A percentile compares a stretch with the other conserved stretches of the same genome.
Conservation (phyloP, 2,329 filamentous ascomycete species). For the Thermothelomyces thermophilus region DNA sequence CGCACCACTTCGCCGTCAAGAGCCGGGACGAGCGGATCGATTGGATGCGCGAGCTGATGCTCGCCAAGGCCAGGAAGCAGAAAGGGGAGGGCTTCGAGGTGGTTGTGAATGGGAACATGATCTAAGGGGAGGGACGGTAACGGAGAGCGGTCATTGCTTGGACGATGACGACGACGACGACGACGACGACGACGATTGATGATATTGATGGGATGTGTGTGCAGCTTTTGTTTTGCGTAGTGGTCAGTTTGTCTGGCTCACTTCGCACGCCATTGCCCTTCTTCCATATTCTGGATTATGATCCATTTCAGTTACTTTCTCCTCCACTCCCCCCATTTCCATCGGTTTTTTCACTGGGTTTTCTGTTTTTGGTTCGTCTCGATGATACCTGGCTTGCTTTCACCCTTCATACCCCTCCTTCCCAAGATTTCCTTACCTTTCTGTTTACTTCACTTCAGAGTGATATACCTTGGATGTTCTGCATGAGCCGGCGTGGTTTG, state of each 20-base stretch:
- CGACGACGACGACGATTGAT: background rate
- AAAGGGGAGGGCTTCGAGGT: constrained; percentile 80
- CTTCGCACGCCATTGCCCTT: too few relatives aligned
- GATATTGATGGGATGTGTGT: background rate
- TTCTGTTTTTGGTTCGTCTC: constrained; percentile 2
- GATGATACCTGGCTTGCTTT: constrained; percentile 19
- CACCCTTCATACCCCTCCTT: constrained; percentile 21
- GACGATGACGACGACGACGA: too few relatives aligned
- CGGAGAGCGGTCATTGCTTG: too few relatives aligned
- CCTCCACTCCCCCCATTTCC: background rate
- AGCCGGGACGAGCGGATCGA: constrained; percentile 85
- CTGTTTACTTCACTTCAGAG: constrained; percentile 17
- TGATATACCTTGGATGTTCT: constrained; percentile 6
- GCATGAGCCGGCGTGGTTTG: constrained; percentile 14
- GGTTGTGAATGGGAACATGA: constrained; percentile 73
- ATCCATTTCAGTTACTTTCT: background rate
- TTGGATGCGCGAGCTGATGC: constrained; percentile 93
- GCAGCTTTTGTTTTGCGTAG: background rate
- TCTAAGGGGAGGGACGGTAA: too few relatives aligned
- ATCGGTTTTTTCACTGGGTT: constrained; percentile 16
- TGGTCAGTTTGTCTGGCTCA: too few relatives aligned
- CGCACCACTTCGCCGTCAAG: constrained; percentile 89
- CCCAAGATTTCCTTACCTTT: constrained; percentile 18
- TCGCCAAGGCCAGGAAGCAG: constrained; percentile 78
- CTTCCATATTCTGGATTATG: too few relatives aligned